Evolutionary conservation across 805 yeast species (phyloP).

Genomic region (Schizosaccharomyces cryophilus): DNA sequence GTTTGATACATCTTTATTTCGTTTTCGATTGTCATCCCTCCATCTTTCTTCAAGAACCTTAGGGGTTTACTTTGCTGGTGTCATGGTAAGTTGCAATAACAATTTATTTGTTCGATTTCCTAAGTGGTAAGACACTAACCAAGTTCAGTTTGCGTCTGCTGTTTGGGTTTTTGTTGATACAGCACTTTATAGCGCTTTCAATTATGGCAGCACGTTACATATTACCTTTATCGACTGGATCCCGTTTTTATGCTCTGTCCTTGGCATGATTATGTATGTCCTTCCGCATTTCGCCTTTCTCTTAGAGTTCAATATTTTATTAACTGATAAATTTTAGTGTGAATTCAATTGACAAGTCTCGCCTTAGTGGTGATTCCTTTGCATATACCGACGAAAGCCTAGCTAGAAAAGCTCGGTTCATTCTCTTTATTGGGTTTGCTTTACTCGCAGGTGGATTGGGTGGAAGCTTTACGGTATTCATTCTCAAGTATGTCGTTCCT

Average conservation of each 20-base stretch:
- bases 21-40: constrained; percentile 1
- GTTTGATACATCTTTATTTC: background rate
- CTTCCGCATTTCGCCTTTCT: no score
- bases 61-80: constrained; percentile 2
- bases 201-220: constrained; percentile 67
- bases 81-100: background rate
- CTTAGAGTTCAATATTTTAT: background rate
- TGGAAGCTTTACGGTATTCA: constrained; percentile 59
- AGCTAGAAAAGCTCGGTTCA: constrained; percentile 84
- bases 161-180: constrained; percentile 80
- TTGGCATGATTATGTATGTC: constrained; percentile 42
- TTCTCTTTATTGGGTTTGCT: constrained; percentile 78
- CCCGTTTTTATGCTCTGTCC: constrained; percentile 64
- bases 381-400: constrained; percentile 22
- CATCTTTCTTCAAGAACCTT: background rate
- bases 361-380: constrained; percentile 20
- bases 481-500: constrained; percentile 59
- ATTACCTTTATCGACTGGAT: constrained; percentile 89
- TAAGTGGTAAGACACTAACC: background rate
- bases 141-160: constrained; percentile 41
- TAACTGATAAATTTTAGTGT: constrained; percentile 11
- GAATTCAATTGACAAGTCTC: constrained; percentile 45
- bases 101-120: background rate
- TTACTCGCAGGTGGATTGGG: constrained; percentile 82
- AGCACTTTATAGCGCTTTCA: constrained; percentile 59